Evolutionary conservation across 2,329 filamentous ascomycete species (phyloP).

Genomic region (Madurella fahalii): DNA sequence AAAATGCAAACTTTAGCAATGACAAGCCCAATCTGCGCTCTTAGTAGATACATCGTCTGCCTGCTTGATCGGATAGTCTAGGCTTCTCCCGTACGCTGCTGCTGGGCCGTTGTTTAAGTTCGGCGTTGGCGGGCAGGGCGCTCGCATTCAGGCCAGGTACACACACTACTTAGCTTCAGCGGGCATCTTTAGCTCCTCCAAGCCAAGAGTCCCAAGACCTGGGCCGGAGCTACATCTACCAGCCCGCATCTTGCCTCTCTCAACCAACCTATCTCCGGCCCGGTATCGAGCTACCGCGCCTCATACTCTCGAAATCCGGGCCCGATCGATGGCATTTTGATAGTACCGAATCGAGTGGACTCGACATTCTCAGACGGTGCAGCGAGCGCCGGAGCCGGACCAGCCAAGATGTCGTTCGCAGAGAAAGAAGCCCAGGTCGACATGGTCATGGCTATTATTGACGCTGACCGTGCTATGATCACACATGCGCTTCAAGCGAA

Average conservation of each 20-base stretch:
- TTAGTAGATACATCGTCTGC: not conserved
- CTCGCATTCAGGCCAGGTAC: too few species aligned
- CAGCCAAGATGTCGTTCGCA: conserved; percentile 11
- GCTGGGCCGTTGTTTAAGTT: too few species aligned
- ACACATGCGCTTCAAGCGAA: conserved; percentile 36
- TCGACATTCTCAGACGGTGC: not conserved
- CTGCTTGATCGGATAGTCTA: not conserved
- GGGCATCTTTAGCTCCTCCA: not conserved
- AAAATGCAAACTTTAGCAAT: not conserved
- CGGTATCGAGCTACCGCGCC: not conserved
- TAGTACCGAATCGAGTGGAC: not conserved
- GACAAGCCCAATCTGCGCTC: not conserved
- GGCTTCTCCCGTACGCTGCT: not conserved
- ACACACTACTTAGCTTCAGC: not conserved
- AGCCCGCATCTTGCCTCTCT: not conserved
- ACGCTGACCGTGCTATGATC: conserved; percentile 8
- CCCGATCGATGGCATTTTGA: conserved; percentile 8
- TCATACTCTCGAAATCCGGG: not conserved
- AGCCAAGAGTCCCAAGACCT: not conserved
- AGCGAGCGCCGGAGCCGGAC: not conserved
- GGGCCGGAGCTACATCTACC: too few species aligned
- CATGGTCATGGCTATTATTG: conserved; percentile 10
- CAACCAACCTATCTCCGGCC: not conserved
- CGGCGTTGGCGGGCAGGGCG: too few species aligned
- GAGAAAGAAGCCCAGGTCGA: conserved; percentile 1